These are phyloP conservation scores for Yamadazyma spencermartinsiae DNA, from an alignment of 1,139 yeast genomes.

Conservation along the genomic window DNA sequence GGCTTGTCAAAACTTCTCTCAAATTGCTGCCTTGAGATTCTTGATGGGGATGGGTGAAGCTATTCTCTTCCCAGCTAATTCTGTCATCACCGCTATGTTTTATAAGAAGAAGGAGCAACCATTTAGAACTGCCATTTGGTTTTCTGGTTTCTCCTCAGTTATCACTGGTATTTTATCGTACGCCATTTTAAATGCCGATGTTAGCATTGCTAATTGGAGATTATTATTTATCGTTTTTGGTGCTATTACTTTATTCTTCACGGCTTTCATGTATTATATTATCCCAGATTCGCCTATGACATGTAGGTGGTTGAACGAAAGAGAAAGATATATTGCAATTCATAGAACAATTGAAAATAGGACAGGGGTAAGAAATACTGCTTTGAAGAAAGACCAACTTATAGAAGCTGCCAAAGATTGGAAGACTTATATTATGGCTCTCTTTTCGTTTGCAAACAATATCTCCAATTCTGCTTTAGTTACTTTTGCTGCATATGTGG, in stretches of 20 bases:
- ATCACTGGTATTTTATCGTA: constrained; percentile 18
- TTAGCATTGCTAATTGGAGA: constrained; percentile 17
- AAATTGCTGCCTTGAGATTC: constrained; percentile 16
- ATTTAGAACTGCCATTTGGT: constrained; percentile 16
- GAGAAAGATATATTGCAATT: constrained; percentile 17
- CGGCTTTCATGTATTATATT: constrained; percentile 11
- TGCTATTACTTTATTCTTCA: constrained; percentile 13
- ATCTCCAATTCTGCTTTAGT: constrained; percentile 44
- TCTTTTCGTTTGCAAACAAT: constrained; percentile 40
- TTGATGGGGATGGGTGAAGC: constrained; percentile 19
- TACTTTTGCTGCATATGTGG: constrained; percentile 46
- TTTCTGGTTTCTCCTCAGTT: constrained; percentile 19
- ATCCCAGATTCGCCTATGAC: constrained; percentile 20
- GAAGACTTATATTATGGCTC: constrained; percentile 44
- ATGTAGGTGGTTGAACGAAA: constrained; percentile 26
- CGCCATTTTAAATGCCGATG: constrained; percentile 16
- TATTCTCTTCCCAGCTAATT: constrained; percentile 15
- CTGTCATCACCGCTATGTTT: constrained; percentile 16
- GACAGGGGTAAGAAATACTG: constrained; percentile 45
- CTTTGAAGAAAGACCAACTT: constrained; percentile 43
- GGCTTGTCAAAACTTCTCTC: constrained; percentile 14
- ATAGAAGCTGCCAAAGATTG: constrained; percentile 48
- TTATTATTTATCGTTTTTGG: constrained; percentile 17
- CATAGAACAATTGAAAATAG: constrained; percentile 20
- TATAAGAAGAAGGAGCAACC: constrained; percentile 17